Conservation (phyloP, 345 rosid genomes). For the Aegle marmelos region DNA sequence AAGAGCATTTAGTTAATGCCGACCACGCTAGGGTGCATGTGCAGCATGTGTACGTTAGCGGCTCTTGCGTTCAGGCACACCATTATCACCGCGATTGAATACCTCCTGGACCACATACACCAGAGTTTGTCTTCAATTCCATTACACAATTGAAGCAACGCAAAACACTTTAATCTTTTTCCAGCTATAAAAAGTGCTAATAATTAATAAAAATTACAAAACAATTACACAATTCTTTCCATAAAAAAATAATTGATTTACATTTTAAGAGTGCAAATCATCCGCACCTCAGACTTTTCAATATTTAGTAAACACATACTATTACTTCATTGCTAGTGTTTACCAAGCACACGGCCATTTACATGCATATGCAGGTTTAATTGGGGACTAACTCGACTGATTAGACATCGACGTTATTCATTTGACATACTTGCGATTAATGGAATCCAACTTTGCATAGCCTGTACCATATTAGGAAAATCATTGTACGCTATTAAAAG, state of each 20-base stretch:
- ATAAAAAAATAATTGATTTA: no score
- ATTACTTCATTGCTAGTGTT: no score
- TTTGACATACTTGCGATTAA: background rate
- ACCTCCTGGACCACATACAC: background rate
- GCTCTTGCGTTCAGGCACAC: background rate
- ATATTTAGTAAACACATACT: no score
- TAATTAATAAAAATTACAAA: no score
- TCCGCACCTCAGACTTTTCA: no score
- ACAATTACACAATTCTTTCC: no score
- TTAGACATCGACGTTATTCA: background rate
- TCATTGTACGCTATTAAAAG: background rate
- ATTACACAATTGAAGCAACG: background rate
- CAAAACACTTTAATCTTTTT: no score
- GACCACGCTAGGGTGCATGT: background rate
- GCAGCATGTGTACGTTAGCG: slow-evolving; percentile 12
- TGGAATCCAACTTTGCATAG: background rate
- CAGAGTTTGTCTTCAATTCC: background rate
- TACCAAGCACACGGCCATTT: no score
- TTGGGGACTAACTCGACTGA: no score
- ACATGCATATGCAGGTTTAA: no score
- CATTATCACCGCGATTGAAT: background rate
- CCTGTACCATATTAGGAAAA: background rate
- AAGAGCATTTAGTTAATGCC: background rate
- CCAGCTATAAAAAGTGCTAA: no score
- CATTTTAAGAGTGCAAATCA: no score